Conservation (phyloP, 768 basidiomycete species). For the Flagelloscypha sp. region DNA sequence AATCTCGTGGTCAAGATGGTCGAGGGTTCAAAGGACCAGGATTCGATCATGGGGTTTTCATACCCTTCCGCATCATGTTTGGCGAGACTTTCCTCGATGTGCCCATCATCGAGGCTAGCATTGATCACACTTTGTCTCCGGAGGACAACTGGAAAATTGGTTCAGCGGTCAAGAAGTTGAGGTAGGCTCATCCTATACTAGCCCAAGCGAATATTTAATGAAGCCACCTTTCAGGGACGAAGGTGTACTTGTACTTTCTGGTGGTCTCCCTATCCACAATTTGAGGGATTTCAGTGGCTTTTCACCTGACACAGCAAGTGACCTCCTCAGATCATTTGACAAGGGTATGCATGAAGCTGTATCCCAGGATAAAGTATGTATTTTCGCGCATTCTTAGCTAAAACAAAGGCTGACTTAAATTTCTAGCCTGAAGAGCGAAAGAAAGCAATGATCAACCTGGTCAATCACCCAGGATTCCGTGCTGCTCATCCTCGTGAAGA, state of each 20-base stretch:
- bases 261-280: constrained; percentile 65
- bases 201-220: constrained; percentile 3
- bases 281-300: constrained; percentile 47
- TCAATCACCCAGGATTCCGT: constrained; percentile 54
- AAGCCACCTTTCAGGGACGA: constrained; percentile 37
- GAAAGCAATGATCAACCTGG: constrained; percentile 45
- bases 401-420: neutral
- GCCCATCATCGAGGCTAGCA: constrained; percentile 65
- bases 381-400: neutral
- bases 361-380: constrained; percentile 39
- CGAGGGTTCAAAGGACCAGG: constrained; percentile 58
- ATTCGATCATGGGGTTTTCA: constrained; percentile 73
- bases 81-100: constrained; percentile 51
- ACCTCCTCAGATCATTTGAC: constrained; percentile 48
- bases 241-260: constrained; percentile 60
- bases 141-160: constrained; percentile 60
- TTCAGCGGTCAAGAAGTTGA: constrained; percentile 47
- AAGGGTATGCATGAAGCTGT: constrained; percentile 50
- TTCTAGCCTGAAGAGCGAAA: constrained; percentile 46
- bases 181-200: constrained; percentile 27
- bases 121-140: constrained; percentile 52
- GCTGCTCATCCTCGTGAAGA: constrained; percentile 69
- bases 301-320: constrained; percentile 37
- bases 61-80: constrained; percentile 77
- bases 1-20: constrained; percentile 58